These are phyloP conservation scores for Protea cynaroides DNA, from an alignment of 164 flowering plant genomes.

Conservation along the genomic window DNA sequence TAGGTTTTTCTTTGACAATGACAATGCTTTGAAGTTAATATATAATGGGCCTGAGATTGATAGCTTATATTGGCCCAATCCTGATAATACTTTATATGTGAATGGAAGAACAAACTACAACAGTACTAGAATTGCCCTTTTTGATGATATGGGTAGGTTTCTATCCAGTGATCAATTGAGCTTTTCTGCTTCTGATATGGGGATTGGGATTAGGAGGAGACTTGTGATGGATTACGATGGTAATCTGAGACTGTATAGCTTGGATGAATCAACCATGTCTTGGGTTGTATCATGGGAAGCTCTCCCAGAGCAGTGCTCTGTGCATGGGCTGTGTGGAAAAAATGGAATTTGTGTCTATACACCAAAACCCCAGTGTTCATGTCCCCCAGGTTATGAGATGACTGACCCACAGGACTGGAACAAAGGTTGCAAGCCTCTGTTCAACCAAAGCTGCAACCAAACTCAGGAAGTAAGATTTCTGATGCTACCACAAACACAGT, in stretches of 20 bases:
- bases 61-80: constrained; percentile 30
- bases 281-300: constrained; percentile 14
- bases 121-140: constrained; percentile 16
- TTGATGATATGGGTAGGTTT: constrained; percentile 19
- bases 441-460: constrained; percentile 5
- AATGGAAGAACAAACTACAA: constrained; percentile 18
- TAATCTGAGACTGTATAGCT: constrained; percentile 10
- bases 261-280: neutral
- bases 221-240: constrained; percentile 15
- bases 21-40: constrained; percentile 27
- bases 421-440: constrained; percentile 25
- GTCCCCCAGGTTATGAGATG: neutral
- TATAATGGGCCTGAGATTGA: constrained; percentile 18
- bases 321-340: constrained; percentile 7
- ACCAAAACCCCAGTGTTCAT: no score
- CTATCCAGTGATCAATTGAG: constrained; percentile 17
- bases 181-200: constrained; percentile 5
- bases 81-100: neutral
- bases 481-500: neutral
- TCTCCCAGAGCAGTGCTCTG: neutral
- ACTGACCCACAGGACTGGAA: constrained; percentile 12
- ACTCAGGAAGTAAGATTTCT: neutral
- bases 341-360: no score
- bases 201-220: constrained; percentile 6
- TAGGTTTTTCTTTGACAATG: constrained; percentile 28